Base-by-base conservation (phyloP, 1,139 yeast genomes). In the Candida sp. region DNA sequence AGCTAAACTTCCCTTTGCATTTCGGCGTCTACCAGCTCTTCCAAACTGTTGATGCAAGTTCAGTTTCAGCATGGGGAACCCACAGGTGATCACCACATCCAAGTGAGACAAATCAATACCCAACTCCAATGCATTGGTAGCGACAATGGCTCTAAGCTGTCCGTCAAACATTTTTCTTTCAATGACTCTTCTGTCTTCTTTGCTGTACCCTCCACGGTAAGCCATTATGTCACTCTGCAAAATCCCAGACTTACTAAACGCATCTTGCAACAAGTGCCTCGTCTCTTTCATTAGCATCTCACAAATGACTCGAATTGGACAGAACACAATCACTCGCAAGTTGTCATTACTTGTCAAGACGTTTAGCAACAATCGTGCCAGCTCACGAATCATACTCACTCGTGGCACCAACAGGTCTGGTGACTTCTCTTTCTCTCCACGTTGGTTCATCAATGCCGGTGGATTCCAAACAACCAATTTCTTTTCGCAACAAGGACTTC, bases 31-130 rank as follows among this genome's bases (percentile, higher is more conserved):
- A 11, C 99, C 99, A 0, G 97, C 98, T 60, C 99, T 79, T 35
- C 99, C 99, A 73, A 96, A 88, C 63, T 94, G 99, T 67, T 94
- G 99, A 59, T 94, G 91, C 62, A 94, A 80, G 56, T 91, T 91
- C 55, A 96, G 87, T 53, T 92, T 80, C 54, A 96, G 89, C 40
- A 84, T 73, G 0, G 99, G 99, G 58, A 94, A 96, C 0, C 98
- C 98, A 61, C 96, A 91, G 68, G 92, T 84, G 2, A 94, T 72
- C 0, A 93, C 98, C 1, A 96, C 92, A 68, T 94, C 99, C 48
- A 94, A 73, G 26, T 88, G 90, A 44, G 98, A 96, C 56, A 94
- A 88, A 73, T 94, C 99, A 48, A 94, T 90, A 46, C 99, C 99
- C 48, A 94, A 77, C 65, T 94, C 99, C 52, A 94, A 72, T 0